These are phyloP conservation scores for Cryptococcus sp. DNA, from an alignment of 1,284 basidiomycete species.

Conservation along the genomic window DNA sequence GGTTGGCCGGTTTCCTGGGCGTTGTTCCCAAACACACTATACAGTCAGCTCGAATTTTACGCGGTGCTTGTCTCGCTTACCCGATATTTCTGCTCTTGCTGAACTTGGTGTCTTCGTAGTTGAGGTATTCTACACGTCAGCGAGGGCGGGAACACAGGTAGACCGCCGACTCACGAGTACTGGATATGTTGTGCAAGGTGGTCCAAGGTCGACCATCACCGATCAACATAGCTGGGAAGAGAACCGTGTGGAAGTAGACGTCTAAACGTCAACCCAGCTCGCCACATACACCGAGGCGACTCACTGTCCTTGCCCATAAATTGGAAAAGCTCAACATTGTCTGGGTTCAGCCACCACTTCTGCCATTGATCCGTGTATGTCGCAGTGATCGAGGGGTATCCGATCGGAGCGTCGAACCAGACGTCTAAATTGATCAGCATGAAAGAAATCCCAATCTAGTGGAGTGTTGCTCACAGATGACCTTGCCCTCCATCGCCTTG, in stretches of 20 bases:
- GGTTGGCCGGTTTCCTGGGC: slow-evolving; percentile 91
- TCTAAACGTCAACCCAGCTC: slow-evolving; percentile 44
- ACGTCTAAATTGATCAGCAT: slow-evolving; percentile 58
- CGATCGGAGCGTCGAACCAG: slow-evolving; percentile 97
- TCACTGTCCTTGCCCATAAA: slow-evolving; percentile 95
- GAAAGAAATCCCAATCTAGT: too few relatives aligned
- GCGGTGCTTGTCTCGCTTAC: too few relatives aligned
- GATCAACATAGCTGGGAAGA: slow-evolving; percentile 85
- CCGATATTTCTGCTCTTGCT: slow-evolving; percentile 95
- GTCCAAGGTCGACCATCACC: slow-evolving; percentile 92
- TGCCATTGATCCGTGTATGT: slow-evolving; percentile 93
- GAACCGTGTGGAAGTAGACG: slow-evolving; percentile 96
- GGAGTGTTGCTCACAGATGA: slow-evolving; percentile 69
- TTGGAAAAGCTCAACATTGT: slow-evolving; percentile 89
- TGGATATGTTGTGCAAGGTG: slow-evolving; percentile 87
- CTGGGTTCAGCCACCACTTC: slow-evolving; percentile 94
- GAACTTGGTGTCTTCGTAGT: slow-evolving; percentile 99
- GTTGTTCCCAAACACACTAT: slow-evolving; percentile 84
- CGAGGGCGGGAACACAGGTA: not conserved
- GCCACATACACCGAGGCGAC: slow-evolving; percentile 10
- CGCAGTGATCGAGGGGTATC: slow-evolving; percentile 96
- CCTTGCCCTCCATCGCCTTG: slow-evolving; percentile 84
- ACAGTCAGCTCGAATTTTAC: slow-evolving; percentile 6
- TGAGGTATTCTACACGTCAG: slow-evolving; percentile 72
- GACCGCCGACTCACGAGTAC: slow-evolving; percentile 62